These are phyloP conservation scores for Albugo candida DNA, from an alignment of 352 stramenopile species.

Conservation along the genomic window DNA sequence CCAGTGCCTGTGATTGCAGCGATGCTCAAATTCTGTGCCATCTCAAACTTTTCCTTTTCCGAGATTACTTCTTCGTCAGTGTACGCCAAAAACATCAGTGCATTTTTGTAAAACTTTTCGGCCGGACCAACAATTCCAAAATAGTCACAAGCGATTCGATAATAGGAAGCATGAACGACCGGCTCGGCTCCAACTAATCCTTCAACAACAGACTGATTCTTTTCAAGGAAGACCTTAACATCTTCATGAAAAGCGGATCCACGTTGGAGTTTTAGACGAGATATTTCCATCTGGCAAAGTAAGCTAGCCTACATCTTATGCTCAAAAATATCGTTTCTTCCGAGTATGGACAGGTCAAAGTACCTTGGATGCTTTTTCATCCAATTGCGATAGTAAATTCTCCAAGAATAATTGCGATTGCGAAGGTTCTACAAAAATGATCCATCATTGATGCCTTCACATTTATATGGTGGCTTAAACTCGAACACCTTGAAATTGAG, in stretches of 20 bases:
- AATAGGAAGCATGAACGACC: slow-evolving; percentile 86
- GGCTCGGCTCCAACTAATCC: slow-evolving; percentile 72
- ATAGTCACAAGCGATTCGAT: slow-evolving; percentile 84
- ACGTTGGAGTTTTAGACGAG: slow-evolving; percentile 44
- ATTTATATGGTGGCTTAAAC: slow-evolving; percentile 10
- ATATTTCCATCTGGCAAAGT: slow-evolving; percentile 63
- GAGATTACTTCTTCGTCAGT: slow-evolving; percentile 83
- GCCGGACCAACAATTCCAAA: slow-evolving; percentile 81
- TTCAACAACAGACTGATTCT: slow-evolving; percentile 56
- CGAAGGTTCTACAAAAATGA: slow-evolving; percentile 19
- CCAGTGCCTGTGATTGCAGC: slow-evolving; percentile 91
- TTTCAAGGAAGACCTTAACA: slow-evolving; percentile 48
- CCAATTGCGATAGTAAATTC: slow-evolving; percentile 29
- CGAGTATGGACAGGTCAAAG: background rate
- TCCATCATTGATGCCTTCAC: background rate
- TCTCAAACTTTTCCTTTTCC: slow-evolving; percentile 48
- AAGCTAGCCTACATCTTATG: slow-evolving; percentile 17
- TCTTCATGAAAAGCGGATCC: slow-evolving; percentile 28
- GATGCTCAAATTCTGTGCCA: slow-evolving; percentile 90
- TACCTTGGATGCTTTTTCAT: slow-evolving; percentile 32
- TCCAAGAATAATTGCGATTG: slow-evolving; percentile 59
- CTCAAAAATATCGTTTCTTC: slow-evolving; percentile 1
- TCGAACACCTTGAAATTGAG: slow-evolving; percentile 26
- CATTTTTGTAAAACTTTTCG: slow-evolving; percentile 92
- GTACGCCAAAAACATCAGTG: slow-evolving; percentile 92